These are phyloP conservation scores for Phytopythium montanum DNA, from an alignment of 352 stramenopile species.

Conservation along the genomic window DNA sequence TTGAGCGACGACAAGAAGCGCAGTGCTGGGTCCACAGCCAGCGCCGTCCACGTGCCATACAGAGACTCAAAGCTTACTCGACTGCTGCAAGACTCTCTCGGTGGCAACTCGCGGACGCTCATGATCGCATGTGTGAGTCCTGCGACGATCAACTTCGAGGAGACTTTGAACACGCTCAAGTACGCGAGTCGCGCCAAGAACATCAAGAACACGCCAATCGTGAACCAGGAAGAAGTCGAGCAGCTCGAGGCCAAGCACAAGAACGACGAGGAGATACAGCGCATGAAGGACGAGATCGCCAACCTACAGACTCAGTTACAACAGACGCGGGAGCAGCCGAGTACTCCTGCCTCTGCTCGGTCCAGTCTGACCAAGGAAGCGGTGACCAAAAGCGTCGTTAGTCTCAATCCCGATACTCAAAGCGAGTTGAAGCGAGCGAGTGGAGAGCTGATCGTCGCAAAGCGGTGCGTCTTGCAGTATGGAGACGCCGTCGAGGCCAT, in stretches of 20 bases:
- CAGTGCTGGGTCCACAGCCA: constrained; percentile 16
- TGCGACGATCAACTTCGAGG: constrained; percentile 84
- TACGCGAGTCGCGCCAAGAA: constrained; percentile 99
- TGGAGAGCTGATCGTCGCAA: constrained; percentile 31
- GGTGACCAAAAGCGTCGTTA: neutral
- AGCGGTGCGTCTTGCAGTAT: constrained; percentile 35
- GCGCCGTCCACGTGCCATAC: constrained; percentile 80
- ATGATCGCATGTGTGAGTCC: constrained; percentile 90
- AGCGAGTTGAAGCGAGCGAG: constrained; percentile 9
- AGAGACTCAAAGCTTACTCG: constrained; percentile 90
- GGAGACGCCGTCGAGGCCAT: constrained; percentile 55
- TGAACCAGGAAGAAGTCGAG: constrained; percentile 88
- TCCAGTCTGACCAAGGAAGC: neutral
- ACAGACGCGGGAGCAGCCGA: constrained; percentile 16
- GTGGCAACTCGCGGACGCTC: constrained; percentile 87
- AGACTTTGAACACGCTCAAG: constrained; percentile 98
- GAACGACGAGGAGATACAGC: constrained; percentile 51
- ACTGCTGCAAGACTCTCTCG: constrained; percentile 83
- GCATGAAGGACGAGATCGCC: constrained; percentile 79
- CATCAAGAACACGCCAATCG: constrained; percentile 98
- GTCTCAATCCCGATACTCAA: neutral
- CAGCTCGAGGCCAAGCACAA: constrained; percentile 44
- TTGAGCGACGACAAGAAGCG: constrained; percentile 90
- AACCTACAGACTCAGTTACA: constrained; percentile 66
- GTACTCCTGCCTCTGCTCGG: neutral